Evolutionary conservation across 441 rosid species (phyloP).

Genomic region (Gossypium trilobum): DNA sequence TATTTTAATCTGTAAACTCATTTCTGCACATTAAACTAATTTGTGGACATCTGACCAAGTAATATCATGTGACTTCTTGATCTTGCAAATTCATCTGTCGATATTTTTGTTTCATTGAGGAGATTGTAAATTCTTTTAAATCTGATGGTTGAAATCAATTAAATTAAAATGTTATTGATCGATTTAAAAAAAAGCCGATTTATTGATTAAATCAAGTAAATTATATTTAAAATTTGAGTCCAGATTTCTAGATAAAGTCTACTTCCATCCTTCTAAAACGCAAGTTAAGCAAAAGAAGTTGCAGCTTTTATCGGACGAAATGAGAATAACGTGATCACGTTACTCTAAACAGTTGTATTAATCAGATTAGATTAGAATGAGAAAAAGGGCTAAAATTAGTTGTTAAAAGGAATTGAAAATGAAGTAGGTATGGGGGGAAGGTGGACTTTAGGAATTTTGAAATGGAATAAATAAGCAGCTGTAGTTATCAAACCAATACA

Average conservation of each 20-base stretch:
- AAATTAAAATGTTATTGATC: too few relatives aligned
- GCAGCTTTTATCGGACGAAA: neutral
- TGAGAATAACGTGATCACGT: neutral
- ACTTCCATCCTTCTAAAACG: too few relatives aligned
- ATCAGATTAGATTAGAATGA: neutral
- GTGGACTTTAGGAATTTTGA: constrained; percentile 2
- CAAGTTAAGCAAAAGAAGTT: too few relatives aligned
- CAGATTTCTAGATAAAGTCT: too few relatives aligned
- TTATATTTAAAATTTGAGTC: too few relatives aligned
- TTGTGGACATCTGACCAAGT: neutral
- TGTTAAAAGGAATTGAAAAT: constrained; percentile 17
- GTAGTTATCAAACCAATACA: constrained; percentile 6
- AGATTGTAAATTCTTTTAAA: too few relatives aligned
- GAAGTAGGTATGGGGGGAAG: constrained; percentile 13
- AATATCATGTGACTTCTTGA: too few relatives aligned
- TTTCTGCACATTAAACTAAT: neutral
- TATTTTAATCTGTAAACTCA: neutral
- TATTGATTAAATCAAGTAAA: too few relatives aligned
- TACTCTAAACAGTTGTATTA: neutral
- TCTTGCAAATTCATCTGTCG: too few relatives aligned
- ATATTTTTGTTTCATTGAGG: too few relatives aligned
- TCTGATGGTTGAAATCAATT: too few relatives aligned
- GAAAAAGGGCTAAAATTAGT: neutral
- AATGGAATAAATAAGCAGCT: neutral
- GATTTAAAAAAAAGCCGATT: too few relatives aligned